Conservation (phyloP, 2,329 filamentous ascomycete species). For the Helminthosporium solani region DNA sequence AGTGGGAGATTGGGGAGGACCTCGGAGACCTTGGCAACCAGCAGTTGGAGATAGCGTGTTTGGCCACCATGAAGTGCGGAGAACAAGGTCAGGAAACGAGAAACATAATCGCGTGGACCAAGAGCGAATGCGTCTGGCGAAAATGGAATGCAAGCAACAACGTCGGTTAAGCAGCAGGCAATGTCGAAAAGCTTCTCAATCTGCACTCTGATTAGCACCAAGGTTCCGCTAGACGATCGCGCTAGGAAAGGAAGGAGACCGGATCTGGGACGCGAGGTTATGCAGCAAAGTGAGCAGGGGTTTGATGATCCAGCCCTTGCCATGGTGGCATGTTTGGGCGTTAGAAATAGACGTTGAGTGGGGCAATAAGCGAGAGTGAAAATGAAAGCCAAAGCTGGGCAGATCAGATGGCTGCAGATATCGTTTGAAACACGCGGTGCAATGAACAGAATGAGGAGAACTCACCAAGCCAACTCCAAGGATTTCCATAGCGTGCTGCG, state of each 20-base stretch:
- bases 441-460: conserved; percentile 19
- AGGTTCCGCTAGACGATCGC: neutral
- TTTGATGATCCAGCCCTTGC: conserved; percentile 7
- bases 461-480: conserved; percentile 72
- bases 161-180: conserved; percentile 70
- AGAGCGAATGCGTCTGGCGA: conserved; percentile 56
- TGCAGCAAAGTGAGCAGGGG: neutral
- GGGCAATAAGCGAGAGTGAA: conserved; percentile 21
- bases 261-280: neutral
- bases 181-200: conserved; percentile 81
- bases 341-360: conserved; percentile 34
- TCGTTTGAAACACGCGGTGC: conserved; percentile 6
- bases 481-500: conserved; percentile 70
- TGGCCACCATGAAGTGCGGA: conserved; percentile 73
- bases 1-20: conserved; percentile 57
- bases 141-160: conserved; percentile 64
- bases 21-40: conserved; percentile 74
- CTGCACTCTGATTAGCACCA: conserved; percentile 44
- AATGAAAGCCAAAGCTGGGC: conserved; percentile 8
- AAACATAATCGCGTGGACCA: conserved; percentile 69
- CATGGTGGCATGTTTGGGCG: conserved; percentile 11
- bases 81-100: conserved; percentile 65
- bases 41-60: conserved; percentile 72
- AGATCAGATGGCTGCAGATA: conserved; percentile 1
- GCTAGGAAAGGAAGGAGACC: neutral